Percentiles rank a stretch among this genome's conserved stretches.
Evolutionary conservation across 805 yeast genomes (phyloP).

Genomic region (Candida schatavii): DNA sequence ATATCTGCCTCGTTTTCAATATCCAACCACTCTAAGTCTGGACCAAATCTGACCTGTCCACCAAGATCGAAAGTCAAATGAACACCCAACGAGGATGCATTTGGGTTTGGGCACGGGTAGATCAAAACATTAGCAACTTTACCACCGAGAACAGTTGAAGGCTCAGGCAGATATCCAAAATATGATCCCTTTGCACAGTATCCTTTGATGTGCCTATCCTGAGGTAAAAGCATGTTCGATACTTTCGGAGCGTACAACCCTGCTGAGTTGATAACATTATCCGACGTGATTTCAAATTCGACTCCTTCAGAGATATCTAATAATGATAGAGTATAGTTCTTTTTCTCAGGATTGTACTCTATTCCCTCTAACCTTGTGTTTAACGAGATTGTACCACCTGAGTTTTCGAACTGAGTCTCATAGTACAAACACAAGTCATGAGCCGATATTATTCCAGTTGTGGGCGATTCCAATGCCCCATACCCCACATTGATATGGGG

Average conservation of each 20-base stretch:
- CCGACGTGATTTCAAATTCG: slow-evolving; percentile 44
- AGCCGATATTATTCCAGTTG: slow-evolving; percentile 82
- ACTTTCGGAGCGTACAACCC: slow-evolving; percentile 75
- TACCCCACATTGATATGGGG: slow-evolving; percentile 64
- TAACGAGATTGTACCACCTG: slow-evolving; percentile 63
- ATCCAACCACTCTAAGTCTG: slow-evolving; percentile 78
- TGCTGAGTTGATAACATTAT: slow-evolving; percentile 69
- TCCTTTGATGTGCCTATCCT: slow-evolving; percentile 52
- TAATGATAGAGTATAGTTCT: slow-evolving; percentile 23
- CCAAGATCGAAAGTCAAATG: slow-evolving; percentile 83
- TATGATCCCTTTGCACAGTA: slow-evolving; percentile 86
- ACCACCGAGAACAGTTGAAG: slow-evolving; percentile 14
- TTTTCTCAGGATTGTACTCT: slow-evolving; percentile 18
- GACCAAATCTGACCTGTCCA: slow-evolving; percentile 81
- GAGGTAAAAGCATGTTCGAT: slow-evolving; percentile 67
- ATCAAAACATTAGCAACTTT: slow-evolving; percentile 36
- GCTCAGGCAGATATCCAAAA: slow-evolving; percentile 55
- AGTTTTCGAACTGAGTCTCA: slow-evolving; percentile 50
- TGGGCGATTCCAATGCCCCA: slow-evolving; percentile 69
- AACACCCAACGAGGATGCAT: slow-evolving; percentile 77
- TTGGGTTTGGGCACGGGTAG: slow-evolving; percentile 74
- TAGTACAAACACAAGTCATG: slow-evolving; percentile 69
- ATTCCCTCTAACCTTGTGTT: slow-evolving; percentile 55
- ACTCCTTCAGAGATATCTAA: slow-evolving; percentile 27
- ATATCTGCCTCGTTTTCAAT: slow-evolving; percentile 24